These are phyloP conservation scores for Tricharina praecox DNA, from an alignment of 495 filamentous ascomycete genomes.

Conservation along the genomic window DNA sequence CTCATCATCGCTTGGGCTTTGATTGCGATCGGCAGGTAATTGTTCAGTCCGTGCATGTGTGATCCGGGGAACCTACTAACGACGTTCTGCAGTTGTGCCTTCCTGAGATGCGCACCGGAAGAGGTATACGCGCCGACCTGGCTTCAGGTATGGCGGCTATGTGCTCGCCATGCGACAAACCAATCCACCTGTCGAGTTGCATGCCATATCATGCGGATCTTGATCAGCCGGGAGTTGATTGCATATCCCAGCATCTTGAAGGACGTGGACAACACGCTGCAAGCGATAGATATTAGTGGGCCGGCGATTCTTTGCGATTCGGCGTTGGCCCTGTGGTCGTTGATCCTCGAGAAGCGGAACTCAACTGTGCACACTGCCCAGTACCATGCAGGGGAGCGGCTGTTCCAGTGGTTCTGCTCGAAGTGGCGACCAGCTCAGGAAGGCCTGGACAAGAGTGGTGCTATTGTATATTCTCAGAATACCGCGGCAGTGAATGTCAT, in stretches of 20 bases:
- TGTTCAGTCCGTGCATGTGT: constrained; percentile 6
- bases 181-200: constrained; percentile 59
- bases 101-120: constrained; percentile 28
- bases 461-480: constrained; percentile 14
- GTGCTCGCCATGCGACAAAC: constrained; percentile 51
- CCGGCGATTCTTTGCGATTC: constrained; percentile 67
- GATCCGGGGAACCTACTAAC: too few species aligned
- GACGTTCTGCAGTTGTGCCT: constrained; percentile 32
- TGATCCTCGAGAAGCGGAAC: constrained; percentile 41
- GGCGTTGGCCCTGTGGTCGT: constrained; percentile 55
- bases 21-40: constrained; percentile 31
- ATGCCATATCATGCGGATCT: constrained; percentile 52
- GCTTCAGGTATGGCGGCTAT: constrained; percentile 59
- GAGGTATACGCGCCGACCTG: constrained; percentile 31
- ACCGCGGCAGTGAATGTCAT: constrained; percentile 31
- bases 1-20: constrained; percentile 43
- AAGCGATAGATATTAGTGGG: constrained; percentile 60
- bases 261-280: constrained; percentile 49
- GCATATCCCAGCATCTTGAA: constrained; percentile 45
- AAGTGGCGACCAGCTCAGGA: constrained; percentile 59
- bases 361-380: constrained; percentile 47
- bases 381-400: constrained; percentile 45
- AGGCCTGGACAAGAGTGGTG: not conserved
- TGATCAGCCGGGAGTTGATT: constrained; percentile 47
- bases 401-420: constrained; percentile 62